Evolutionary conservation across 352 stramenopile genomes (phyloP).

Genomic region (Sclerospora graminicola): DNA sequence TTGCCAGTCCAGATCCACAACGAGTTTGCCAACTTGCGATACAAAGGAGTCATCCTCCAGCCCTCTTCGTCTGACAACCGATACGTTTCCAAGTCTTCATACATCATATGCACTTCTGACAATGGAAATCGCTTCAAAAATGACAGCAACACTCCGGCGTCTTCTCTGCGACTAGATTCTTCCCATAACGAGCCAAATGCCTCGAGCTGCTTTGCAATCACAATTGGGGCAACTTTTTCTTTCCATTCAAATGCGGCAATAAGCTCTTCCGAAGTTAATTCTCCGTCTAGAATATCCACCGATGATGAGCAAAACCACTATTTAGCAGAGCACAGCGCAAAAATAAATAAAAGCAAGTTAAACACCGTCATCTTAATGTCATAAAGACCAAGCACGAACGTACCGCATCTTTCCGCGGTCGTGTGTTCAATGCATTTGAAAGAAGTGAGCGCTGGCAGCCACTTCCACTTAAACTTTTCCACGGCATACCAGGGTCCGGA

Average conservation of each 20-base stretch:
- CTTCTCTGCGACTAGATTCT: constrained; percentile 7
- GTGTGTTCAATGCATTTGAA: constrained; percentile 29
- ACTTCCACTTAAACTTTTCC: constrained; percentile 17
- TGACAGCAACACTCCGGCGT: not conserved
- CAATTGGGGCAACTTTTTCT: constrained; percentile 22
- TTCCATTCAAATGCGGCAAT: constrained; percentile 49
- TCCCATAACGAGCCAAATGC: constrained; percentile 30
- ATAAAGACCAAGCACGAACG: constrained; percentile 8
- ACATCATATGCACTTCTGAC: constrained; percentile 45
- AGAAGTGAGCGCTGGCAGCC: constrained; percentile 8
- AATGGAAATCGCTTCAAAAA: constrained; percentile 23
- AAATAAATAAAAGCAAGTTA: constrained; percentile 6
- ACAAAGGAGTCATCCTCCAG: constrained; percentile 17
- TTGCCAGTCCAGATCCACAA: constrained; percentile 70
- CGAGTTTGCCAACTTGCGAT: constrained; percentile 29
- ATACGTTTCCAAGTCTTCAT: constrained; percentile 37
- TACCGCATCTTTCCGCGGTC: constrained; percentile 50
- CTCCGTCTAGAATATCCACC: constrained; percentile 40
- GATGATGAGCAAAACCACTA: constrained; percentile 60
- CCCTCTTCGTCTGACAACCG: constrained; percentile 18
- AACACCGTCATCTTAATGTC: not conserved
- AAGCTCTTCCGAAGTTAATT: constrained; percentile 43
- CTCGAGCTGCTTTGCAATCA: constrained; percentile 45
- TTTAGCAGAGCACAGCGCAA: constrained; percentile 1
- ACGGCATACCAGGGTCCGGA: constrained; percentile 46